Evolutionary conservation across 2,329 filamentous ascomycete genomes (phyloP).

Genomic region (Trichoderma sp.): DNA sequence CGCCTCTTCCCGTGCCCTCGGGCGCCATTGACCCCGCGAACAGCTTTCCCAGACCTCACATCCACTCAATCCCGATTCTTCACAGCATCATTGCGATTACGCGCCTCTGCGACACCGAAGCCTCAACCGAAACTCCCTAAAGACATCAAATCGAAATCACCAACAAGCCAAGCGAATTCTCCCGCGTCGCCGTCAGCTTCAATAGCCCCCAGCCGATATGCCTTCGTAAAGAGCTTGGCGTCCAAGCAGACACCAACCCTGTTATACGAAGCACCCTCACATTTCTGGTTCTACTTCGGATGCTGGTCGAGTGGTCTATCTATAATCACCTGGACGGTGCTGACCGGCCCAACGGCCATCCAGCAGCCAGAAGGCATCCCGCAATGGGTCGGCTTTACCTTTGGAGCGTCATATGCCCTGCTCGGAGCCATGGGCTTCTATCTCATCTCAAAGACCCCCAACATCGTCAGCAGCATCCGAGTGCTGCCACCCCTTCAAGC

Average conservation of each 20-base stretch:
- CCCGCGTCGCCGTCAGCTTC: constrained; percentile 20
- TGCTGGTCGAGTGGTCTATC: constrained; percentile 54
- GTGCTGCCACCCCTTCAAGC: constrained; percentile 47
- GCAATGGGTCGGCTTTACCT: constrained; percentile 56
- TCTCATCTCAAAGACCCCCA: constrained; percentile 55
- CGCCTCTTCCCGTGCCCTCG: constrained; percentile 29
- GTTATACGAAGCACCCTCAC: constrained; percentile 64
- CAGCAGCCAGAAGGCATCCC: constrained; percentile 48
- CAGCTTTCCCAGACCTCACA: constrained; percentile 25
- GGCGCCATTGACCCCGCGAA: constrained; percentile 24
- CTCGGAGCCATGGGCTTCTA: constrained; percentile 60
- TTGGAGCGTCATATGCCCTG: constrained; percentile 55
- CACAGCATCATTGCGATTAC: constrained; percentile 28
- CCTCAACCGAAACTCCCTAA: constrained; percentile 22
- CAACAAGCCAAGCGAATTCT: constrained; percentile 19
- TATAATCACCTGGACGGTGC: constrained; percentile 35
- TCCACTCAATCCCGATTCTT: constrained; percentile 30
- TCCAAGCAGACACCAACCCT: constrained; percentile 53
- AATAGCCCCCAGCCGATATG: constrained; percentile 34
- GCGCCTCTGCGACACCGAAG: constrained; percentile 24
- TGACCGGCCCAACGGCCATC: constrained; percentile 35
- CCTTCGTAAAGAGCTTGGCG: constrained; percentile 55
- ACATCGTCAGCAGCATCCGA: constrained; percentile 57
- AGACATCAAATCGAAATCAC: constrained; percentile 13
- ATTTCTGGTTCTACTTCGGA: constrained; percentile 59